Percentiles rank a stretch among this genome's conserved stretches.
These are phyloP conservation scores for Cynara cardunculus DNA, from an alignment of 129 eudicot species.

Conservation along the genomic window DNA sequence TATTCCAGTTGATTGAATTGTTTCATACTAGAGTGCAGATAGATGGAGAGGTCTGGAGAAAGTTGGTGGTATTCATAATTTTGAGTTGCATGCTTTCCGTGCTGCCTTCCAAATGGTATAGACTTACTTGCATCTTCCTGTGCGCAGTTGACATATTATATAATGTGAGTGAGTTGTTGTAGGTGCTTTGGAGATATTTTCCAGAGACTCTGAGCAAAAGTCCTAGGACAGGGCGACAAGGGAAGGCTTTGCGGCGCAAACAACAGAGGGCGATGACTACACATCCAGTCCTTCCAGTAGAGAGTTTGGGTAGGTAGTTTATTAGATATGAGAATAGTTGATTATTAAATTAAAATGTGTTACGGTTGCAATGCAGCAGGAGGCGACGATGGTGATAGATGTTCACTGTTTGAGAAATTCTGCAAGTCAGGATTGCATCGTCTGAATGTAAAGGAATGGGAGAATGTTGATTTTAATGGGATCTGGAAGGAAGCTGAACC, in stretches of 20 bases:
- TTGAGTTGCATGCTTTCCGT: conserved; percentile 91
- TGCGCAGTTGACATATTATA: not conserved
- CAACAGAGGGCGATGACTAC: conserved; percentile 34
- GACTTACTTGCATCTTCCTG: not conserved
- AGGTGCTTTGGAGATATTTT: conserved; percentile 67
- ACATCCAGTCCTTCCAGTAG: conserved; percentile 8
- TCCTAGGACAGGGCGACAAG: conserved; percentile 85
- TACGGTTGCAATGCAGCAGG: not conserved
- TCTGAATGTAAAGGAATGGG: conserved; percentile 48
- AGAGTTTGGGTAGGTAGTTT: not conserved
- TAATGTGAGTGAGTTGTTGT: not conserved
- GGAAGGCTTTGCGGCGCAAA: conserved; percentile 86
- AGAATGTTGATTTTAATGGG: conserved; percentile 40
- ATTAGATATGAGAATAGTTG: not conserved
- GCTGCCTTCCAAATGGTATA: conserved; percentile 94
- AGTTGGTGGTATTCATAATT: conserved; percentile 71
- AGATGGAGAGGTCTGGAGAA: conserved; percentile 65
- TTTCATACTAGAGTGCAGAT: conserved; percentile 73
- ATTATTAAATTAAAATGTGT: not conserved
- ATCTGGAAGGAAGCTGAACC: conserved; percentile 66
- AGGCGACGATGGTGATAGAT: not conserved
- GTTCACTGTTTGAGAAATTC: conserved; percentile 54
- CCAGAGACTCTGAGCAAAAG: conserved; percentile 46
- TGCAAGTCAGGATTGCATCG: conserved; percentile 59
- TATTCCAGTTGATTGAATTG: not conserved